These are phyloP conservation scores for Vigna unguiculata DNA, from an alignment of 306 rosid genomes.

Conservation along the genomic window DNA sequence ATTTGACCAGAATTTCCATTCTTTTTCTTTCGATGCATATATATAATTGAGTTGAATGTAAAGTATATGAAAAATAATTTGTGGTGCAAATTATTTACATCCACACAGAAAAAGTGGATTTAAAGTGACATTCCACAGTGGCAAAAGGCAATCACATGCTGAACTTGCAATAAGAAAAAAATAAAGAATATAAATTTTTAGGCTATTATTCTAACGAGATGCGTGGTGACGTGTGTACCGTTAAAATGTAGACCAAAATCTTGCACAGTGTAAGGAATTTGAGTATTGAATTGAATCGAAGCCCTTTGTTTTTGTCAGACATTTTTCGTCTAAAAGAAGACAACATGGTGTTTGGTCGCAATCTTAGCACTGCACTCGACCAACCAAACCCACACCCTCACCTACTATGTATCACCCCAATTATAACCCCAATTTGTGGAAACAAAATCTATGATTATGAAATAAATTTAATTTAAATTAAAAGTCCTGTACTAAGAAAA, in stretches of 20 bases:
- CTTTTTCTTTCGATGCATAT: neutral
- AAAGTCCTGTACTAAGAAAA: too few relatives aligned
- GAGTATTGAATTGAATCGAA: neutral
- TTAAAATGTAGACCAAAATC: conserved; percentile 21
- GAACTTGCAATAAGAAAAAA: neutral
- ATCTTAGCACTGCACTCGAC: neutral
- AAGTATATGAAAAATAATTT: neutral
- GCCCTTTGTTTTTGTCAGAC: neutral
- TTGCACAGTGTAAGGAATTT: conserved; percentile 3
- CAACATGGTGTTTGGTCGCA: conserved; percentile 22
- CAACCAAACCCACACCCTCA: too few relatives aligned
- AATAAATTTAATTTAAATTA: too few relatives aligned
- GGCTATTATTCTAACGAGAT: neutral
- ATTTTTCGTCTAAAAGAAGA: conserved; percentile 11
- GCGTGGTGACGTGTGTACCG: conserved; percentile 10
- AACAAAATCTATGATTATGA: too few relatives aligned
- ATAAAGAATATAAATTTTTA: too few relatives aligned
- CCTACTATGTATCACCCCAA: too few relatives aligned
- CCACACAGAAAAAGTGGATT: conserved; percentile 13
- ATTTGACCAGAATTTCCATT: too few relatives aligned
- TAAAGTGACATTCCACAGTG: neutral
- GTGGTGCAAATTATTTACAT: neutral
- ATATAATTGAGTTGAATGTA: neutral
- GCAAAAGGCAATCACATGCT: neutral
- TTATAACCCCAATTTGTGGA: too few relatives aligned